These are phyloP conservation scores for Dipodascus albidus DNA, from an alignment of 805 yeast species.

Conservation along the genomic window DNA sequence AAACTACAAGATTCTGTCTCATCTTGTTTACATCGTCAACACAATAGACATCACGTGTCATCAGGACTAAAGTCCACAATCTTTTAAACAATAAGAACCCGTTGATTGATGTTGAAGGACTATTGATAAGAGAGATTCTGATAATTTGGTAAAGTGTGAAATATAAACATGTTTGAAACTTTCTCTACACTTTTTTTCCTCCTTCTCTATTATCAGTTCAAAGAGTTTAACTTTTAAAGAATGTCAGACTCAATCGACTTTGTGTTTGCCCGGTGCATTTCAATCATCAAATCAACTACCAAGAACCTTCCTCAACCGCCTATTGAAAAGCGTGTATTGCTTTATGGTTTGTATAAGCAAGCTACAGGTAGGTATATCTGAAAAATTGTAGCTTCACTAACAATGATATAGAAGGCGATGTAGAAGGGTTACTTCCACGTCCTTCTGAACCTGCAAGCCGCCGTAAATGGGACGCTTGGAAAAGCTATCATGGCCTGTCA, in stretches of 20 bases:
- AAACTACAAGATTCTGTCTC: no score
- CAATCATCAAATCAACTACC: constrained; percentile 60
- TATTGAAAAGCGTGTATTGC: constrained; percentile 48
- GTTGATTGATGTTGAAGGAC: no score
- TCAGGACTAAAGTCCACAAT: no score
- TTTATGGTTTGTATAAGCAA: constrained; percentile 79
- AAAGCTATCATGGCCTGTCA: constrained; percentile 53
- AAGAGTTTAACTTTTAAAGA: background rate
- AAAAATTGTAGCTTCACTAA: background rate
- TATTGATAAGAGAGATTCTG: no score
- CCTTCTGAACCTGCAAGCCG: constrained; percentile 58
- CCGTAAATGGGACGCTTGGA: constrained; percentile 83
- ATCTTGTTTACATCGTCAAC: no score
- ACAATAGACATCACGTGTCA: no score
- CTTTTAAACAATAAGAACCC: no score
- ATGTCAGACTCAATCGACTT: constrained; percentile 36
- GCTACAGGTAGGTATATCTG: constrained; percentile 47
- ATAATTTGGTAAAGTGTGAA: no score
- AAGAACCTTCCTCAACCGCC: constrained; percentile 70
- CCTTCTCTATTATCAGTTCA: background rate
- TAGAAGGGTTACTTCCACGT: constrained; percentile 52
- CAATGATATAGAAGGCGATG: constrained; percentile 50
- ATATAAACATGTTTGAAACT: no score
- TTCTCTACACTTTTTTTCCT: background rate
- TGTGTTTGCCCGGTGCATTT: constrained; percentile 71